A percentile compares a stretch with the other conserved stretches of the same genome.
phyloP scores from a whole-genome alignment of 768 basidiomycete genomes.

The Panellus pusillus region DNA sequence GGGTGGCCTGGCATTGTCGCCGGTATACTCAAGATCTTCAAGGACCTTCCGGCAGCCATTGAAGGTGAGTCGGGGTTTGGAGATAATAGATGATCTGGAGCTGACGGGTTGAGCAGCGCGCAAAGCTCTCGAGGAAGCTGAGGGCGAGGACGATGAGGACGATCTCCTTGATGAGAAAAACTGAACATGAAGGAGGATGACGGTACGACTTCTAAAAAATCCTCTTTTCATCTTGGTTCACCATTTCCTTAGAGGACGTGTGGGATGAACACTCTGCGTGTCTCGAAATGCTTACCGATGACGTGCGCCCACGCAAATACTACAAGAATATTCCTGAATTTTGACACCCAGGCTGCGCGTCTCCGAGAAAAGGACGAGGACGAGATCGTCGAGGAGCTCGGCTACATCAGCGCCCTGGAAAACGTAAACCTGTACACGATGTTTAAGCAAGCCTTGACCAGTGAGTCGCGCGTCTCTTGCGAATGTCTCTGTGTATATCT shows the following conservation, averaged over 20 bases:
- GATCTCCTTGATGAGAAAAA: constrained; percentile 52
- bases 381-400: constrained; percentile 78
- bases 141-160: constrained; percentile 41
- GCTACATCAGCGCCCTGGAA: constrained; percentile 84
- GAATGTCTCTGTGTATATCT: constrained; percentile 1
- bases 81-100: not conserved
- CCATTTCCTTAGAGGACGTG: constrained; percentile 64
- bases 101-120: constrained; percentile 39
- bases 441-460: constrained; percentile 77
- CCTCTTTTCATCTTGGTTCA: constrained; percentile 7
- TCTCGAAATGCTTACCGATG: constrained; percentile 80
- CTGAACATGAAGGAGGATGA: constrained; percentile 71
- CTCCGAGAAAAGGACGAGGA: constrained; percentile 57
- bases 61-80: constrained; percentile 44
- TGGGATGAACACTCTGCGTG: constrained; percentile 91
- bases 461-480: constrained; percentile 41
- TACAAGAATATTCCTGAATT: not conserved
- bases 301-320: constrained; percentile 45
- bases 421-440: constrained; percentile 72
- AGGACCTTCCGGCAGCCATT: constrained; percentile 74
- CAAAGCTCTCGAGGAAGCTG: constrained; percentile 56
- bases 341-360: constrained; percentile 58
- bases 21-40: constrained; percentile 72
- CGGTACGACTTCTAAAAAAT: constrained; percentile 37
- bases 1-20: constrained; percentile 78